Percentiles rank a stretch among this genome's conserved stretches.
phyloP scores from a whole-genome alignment of 208 protist genomes.

The Leishmania tropica region DNA sequence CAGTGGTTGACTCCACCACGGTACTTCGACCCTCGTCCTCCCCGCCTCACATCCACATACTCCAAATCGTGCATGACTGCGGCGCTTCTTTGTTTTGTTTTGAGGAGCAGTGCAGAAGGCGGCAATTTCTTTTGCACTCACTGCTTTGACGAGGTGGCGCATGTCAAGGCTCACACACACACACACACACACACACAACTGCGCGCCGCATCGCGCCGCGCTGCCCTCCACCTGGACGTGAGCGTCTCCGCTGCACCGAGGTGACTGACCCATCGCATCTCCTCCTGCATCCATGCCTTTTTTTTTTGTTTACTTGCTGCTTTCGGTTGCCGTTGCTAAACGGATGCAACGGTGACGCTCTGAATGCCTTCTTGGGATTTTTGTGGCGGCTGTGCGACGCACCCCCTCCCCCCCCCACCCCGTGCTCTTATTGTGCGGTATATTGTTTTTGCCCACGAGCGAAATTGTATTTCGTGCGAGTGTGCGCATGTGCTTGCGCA shows the following conservation, averaged over 20 bases:
- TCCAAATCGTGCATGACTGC: not conserved
- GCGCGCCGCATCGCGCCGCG: not conserved
- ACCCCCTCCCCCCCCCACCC: no score
- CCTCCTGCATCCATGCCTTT: not conserved
- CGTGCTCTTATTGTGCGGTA: not conserved
- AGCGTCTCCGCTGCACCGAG: not conserved
- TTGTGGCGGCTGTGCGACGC: not conserved
- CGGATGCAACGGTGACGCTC: not conserved
- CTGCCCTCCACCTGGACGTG: not conserved
- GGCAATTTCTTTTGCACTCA: not conserved
- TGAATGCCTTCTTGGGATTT: not conserved
- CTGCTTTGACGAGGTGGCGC: not conserved
- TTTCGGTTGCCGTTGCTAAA: not conserved
- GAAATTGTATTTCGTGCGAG: not conserved
- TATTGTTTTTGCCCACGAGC: not conserved
- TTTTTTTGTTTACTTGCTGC: not conserved
- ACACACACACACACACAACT: no score
- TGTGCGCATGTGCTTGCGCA: not conserved
- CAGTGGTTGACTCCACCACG: not conserved
- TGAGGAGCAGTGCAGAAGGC: not conserved
- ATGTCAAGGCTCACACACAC: not conserved
- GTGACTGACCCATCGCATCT: not conserved
- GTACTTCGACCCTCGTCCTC: not conserved
- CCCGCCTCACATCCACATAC: not conserved
- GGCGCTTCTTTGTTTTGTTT: not conserved